These are phyloP conservation scores for Dichotomopilus funicola DNA, from an alignment of 2,329 filamentous ascomycete genomes.

Conservation along the genomic window DNA sequence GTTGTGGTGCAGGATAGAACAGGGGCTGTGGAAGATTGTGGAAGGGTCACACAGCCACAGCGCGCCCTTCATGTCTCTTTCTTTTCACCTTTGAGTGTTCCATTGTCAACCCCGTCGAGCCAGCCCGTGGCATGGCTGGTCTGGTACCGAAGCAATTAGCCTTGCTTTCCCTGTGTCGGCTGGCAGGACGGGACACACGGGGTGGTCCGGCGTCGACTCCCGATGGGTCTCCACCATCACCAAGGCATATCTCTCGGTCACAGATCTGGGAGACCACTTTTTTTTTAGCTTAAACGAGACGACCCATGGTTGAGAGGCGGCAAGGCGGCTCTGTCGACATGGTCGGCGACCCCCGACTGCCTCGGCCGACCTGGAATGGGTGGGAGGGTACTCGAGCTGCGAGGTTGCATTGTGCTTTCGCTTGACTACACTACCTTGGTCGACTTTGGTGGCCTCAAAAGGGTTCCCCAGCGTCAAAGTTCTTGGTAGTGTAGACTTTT, in stretches of 20 bases:
- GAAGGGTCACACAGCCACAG: constrained; percentile 13
- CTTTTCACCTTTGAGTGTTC: no score
- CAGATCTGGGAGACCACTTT: not conserved
- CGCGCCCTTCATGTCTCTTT: not conserved
- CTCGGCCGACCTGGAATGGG: not conserved
- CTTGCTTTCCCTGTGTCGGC: no score
- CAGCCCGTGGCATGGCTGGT: no score
- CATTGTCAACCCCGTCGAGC: no score
- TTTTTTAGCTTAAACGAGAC: no score
- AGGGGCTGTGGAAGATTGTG: constrained; percentile 2
- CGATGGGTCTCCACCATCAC: no score
- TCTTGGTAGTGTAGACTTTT: no score
- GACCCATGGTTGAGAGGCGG: no score
- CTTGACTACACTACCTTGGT: not conserved
- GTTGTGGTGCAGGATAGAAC: not conserved
- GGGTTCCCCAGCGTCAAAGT: not conserved
- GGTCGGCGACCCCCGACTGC: not conserved
- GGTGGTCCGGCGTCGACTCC: no score
- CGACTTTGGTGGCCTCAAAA: no score
- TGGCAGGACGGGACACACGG: no score
- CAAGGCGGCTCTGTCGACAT: not conserved
- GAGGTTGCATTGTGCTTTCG: not conserved
- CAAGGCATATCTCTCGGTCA: not conserved
- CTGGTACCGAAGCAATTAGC: not conserved
- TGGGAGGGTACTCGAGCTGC: not conserved